Base-by-base conservation (phyloP, 2,329 filamentous ascomycete genomes). In the Sporothrix variecibatus region DNA sequence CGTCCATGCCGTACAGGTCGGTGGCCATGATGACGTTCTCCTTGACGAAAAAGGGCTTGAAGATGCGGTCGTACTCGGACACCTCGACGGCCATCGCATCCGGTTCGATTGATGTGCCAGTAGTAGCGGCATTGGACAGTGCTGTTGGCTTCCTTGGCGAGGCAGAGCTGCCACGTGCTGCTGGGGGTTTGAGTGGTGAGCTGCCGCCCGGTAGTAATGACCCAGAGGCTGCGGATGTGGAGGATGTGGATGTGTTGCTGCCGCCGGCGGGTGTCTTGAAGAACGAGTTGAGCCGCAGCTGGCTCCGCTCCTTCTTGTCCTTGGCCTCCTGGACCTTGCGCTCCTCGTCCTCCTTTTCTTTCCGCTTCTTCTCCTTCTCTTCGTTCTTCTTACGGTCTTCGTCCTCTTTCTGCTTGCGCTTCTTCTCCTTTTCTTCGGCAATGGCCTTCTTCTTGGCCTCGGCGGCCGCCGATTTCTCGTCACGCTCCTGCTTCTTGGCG, bases 11-110 rank as follows among this genome's bases (percentile, higher is more conserved):
- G 38, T 89, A 89, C 2, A 84, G 85, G 68, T 86, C 83, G 0
- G 87, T 86, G 0, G 94, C 94, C 72, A 98, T 78, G n/a, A 83
- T 88, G 1, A 94, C 92, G 78, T 94, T 88, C 2, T 90, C 86
- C 74, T 94, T 92, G 64, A 96, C 80, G 76, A 92, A 95, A 81
- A 98, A 98, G 0, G 93, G 91, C 43, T 94, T 88, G 79, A 98
- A 98, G 49, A 87, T 85, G 77, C 89, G 90, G 23, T 92, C 84
- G 77, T 94, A 95, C 62, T 89, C 86, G 0, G 88, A 86, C 31
- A 74, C 17, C n/a, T 76, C 71, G 12, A 75, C 78, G 15, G 75
- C 73, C 51, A 78, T 38, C 8, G 71, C 26, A 1, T 38, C 51
- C 5, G 69, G 8, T 1, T 51, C 43, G 26, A 70, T 11, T 20